Evolutionary conservation across 1,139 yeast genomes (phyloP), one percentile per base, ranked within the genome.

Genomic region (Pichia sp.): DNA sequence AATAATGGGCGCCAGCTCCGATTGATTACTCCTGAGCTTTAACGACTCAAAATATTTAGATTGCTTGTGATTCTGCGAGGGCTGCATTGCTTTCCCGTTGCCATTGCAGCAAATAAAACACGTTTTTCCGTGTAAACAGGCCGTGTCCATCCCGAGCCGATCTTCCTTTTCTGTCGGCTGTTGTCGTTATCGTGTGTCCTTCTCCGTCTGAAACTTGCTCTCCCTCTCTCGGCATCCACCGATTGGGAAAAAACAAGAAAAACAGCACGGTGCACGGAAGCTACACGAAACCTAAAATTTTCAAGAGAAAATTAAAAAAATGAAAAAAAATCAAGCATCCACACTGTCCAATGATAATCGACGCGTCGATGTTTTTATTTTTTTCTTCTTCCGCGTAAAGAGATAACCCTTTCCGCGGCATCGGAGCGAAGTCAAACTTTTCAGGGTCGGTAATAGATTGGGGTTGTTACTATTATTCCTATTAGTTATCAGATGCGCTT

Each of bases 1-100:
- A 10, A 14, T 16, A 44, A 27, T 27, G 47, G 30, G 20, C 38
- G 46, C 5, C 33, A 20, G 24, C 6, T 43, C 46, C 9, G 47
- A 29, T 9, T 29, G 9, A 47, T 12, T 36, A 7, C 14, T 24
- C n/a, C 36, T 34, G 36, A 33, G 9, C 17, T 48, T 41, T 7
- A 54, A 40, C 16, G 53, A 38, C 30, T 54, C 44, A 29, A 55
- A 55, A 36, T 55, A 55, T n/a, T 38, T 31, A 10, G 58, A 55
- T 14, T 55, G 56, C 33, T 53, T 55, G 30, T 52, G 36, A 7
- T 27, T 30, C 43, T 44, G 46, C 29, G 48, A 41, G 27, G 51
- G n/a, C 38, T 34, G 38, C 38, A 34, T 34, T 34, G n/a, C 38
- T 34, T 34, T 12, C n/a, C 38, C 38, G 38, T 34, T 34, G 38